Conservation (phyloP, 2,329 filamentous ascomycete species). For the Myriosclerotinia curreyana region DNA sequence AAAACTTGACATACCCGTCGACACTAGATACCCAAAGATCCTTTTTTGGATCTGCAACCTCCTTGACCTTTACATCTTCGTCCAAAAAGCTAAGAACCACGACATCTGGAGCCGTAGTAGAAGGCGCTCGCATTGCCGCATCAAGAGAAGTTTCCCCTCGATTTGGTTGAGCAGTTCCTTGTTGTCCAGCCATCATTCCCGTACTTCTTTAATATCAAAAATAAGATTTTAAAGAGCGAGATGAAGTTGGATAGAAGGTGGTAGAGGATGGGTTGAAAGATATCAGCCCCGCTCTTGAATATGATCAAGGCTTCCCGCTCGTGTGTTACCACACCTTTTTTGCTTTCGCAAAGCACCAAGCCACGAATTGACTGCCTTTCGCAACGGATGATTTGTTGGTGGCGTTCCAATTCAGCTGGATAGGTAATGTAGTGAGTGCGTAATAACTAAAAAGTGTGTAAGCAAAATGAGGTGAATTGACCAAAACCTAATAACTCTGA, state of each 20-base stretch:
- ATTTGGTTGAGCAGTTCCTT: neutral
- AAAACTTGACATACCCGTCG: slow-evolving; percentile 44
- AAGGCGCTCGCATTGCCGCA: slow-evolving; percentile 45
- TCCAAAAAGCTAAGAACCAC: slow-evolving; percentile 42
- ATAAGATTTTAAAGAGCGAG: neutral
- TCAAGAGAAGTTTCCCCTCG: slow-evolving; percentile 37
- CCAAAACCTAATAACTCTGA: too few species aligned
- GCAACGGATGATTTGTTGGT: slow-evolving; percentile 7
- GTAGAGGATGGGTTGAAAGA: slow-evolving; percentile 14
- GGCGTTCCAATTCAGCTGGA: slow-evolving; percentile 19
- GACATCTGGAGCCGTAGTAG: slow-evolving; percentile 41
- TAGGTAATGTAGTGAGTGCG: neutral
- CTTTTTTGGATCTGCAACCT: slow-evolving; percentile 43
- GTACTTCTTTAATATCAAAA: neutral
- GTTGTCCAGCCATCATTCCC: slow-evolving; percentile 10
- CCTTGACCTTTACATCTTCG: slow-evolving; percentile 38
- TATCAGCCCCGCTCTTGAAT: slow-evolving; percentile 20
- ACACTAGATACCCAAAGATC: slow-evolving; percentile 51
- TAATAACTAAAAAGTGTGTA: neutral
- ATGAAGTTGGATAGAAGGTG: neutral
- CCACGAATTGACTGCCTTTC: slow-evolving; percentile 1
- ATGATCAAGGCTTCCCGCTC: slow-evolving; percentile 15
- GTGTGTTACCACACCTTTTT: slow-evolving; percentile 21
- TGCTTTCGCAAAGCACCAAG: slow-evolving; percentile 2
- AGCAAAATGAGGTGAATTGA: too few species aligned